phyloP scores from a whole-genome alignment of 2,329 filamentous ascomycete species.

The Neonectria sp. region DNA sequence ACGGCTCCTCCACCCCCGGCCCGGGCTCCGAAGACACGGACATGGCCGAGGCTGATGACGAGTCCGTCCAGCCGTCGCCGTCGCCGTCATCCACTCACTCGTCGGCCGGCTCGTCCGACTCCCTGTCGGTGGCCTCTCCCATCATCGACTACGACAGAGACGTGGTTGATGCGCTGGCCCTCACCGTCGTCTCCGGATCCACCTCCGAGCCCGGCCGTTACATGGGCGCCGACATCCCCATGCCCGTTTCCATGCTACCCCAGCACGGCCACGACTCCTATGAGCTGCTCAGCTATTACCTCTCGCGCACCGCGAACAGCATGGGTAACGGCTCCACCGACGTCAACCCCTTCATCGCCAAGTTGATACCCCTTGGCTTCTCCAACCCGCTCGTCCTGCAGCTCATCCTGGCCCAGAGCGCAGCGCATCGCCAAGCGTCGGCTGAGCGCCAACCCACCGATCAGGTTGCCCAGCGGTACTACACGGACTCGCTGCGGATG shows the following conservation, averaged over 20 bases:
- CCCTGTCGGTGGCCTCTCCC: constrained; percentile 18
- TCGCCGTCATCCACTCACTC: constrained; percentile 40
- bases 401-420: constrained; percentile 62
- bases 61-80: constrained; percentile 35
- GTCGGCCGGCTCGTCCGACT: constrained; percentile 38
- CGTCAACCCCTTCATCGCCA: constrained; percentile 62
- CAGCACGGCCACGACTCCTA: constrained; percentile 54
- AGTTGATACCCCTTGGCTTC: constrained; percentile 62
- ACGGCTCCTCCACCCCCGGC: constrained; percentile 34
- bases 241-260: constrained; percentile 50
- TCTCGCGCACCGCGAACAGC: constrained; percentile 60
- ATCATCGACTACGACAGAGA: constrained; percentile 35
- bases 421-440: constrained; percentile 55
- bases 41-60: constrained; percentile 45
- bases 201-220: constrained; percentile 22
- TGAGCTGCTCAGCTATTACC: constrained; percentile 63
- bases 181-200: constrained; percentile 29
- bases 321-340: constrained; percentile 64
- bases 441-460: constrained; percentile 44
- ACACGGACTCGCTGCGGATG: constrained; percentile 54
- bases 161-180: constrained; percentile 40
- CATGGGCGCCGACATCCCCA: constrained; percentile 39
- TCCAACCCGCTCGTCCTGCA: constrained; percentile 62
- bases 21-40: constrained; percentile 42
- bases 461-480: constrained; percentile 54